Base-by-base conservation (phyloP, 1,284 basidiomycete genomes). In the Naganishia cerealis region DNA sequence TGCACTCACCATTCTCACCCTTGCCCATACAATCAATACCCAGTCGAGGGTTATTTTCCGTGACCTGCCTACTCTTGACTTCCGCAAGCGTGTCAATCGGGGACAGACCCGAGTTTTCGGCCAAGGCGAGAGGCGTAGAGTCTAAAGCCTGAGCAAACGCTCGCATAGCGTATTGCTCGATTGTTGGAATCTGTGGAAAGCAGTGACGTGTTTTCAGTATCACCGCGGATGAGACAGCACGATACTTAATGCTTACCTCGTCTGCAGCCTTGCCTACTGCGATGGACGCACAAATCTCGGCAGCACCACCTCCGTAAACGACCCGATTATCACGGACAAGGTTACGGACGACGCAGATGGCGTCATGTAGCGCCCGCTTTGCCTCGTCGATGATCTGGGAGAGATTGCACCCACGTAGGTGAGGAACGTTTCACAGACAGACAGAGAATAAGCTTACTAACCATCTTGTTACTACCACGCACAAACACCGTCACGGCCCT, bases 121-220 rank as follows among this genome's bases (percentile, higher is more conserved):
- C 95, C 12, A 99, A 84, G 1, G 96, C 95, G 18, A 98, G 86
- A 9, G 96, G 96, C 63, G 98, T 84, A 12, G 94, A 86, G 76
- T 99, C 95, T 9, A 99, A 83, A 12, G 95, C 95, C 38, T 91
- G 90, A 1, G 95, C 87, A 78, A 98, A 99, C 18, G 95, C 94
- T 54, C 95, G 90, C 94, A 99, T 98, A 1, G 95, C 95, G 78
- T 99, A 99, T 84, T 99, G 95, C 82, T 99, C 95, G 75, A 99
- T 95, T 10, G 92, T 87, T 1, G 95, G 89, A 75, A 96, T 97
- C 89, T 63, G 38, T 1, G 13, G 12, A 13, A 3, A 15, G 42
- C 92, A 55, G 16, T 7, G 15, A 40, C 13, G 39, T 62, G 40
- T 70, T 48, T 54, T 26, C 46, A 53, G 33, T 50, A 26, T 40